Conservation (phyloP, 768 basidiomycete genomes). For the Psilocybe cubensis region DNA sequence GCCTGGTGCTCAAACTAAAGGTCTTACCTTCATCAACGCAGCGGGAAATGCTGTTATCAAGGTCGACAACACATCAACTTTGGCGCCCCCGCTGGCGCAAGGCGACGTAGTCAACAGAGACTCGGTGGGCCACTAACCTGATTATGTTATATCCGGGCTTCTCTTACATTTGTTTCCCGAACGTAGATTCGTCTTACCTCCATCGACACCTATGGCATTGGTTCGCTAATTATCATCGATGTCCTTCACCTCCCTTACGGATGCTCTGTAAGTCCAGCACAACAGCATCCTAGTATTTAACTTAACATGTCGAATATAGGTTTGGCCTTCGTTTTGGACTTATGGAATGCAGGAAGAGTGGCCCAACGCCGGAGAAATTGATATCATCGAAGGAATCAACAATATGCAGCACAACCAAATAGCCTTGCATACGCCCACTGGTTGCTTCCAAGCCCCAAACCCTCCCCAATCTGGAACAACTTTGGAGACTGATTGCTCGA, state of each 20-base stretch:
- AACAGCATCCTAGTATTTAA: not conserved
- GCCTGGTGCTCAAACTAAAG: conserved; percentile 45
- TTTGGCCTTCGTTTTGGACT: conserved; percentile 57
- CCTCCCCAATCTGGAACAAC: conserved; percentile 50
- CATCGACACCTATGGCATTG: conserved; percentile 43
- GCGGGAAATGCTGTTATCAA: conserved; percentile 70
- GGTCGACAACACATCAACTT: conserved; percentile 71
- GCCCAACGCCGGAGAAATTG: conserved; percentile 54
- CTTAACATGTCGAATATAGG: conserved; percentile 24
- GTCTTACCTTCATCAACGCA: conserved; percentile 61
- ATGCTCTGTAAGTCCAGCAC: conserved; percentile 45
- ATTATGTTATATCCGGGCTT: not conserved
- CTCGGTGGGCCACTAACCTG: conserved; percentile 48
- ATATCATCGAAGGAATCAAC: conserved; percentile 87
- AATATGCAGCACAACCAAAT: conserved; percentile 69
- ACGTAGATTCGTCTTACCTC: too few relatives aligned
- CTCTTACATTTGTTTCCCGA: not conserved
- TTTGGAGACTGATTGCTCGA: conserved; percentile 58
- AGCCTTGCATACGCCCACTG: conserved; percentile 70
- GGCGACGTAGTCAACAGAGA: conserved; percentile 31
- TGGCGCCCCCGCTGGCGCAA: conserved; percentile 29
- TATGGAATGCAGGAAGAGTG: conserved; percentile 41
- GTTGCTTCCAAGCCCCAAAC: conserved; percentile 41
- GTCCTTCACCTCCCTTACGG: conserved; percentile 52
- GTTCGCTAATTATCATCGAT: conserved; percentile 49